Percentiles rank a stretch among this genome's conserved stretches.
Conservation (phyloP, 2,329 filamentous ascomycete species). For the Niveomyces coronatus region DNA sequence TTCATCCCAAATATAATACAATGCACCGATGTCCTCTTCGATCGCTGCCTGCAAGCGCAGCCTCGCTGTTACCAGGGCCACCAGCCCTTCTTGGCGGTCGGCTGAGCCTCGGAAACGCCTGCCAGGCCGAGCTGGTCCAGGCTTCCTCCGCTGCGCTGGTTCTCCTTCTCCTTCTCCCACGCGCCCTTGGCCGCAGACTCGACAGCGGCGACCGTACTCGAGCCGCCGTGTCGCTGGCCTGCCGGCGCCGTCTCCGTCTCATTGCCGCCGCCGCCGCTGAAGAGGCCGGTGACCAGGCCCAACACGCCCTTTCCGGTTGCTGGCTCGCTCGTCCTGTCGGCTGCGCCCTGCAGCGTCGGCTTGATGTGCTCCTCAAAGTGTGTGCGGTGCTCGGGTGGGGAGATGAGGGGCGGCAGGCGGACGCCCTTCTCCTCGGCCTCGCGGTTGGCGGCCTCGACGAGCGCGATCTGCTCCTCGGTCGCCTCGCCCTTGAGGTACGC, state of each 20-base stretch:
- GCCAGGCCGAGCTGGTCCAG: slow-evolving; percentile 39
- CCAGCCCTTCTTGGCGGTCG: slow-evolving; percentile 37
- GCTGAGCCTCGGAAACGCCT: slow-evolving; percentile 15
- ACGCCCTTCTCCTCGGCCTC: slow-evolving; percentile 34
- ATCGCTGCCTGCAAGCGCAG: too few species aligned
- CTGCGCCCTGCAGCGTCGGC: slow-evolving; percentile 19
- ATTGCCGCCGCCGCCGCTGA: slow-evolving; percentile 16
- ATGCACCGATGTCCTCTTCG: neutral
- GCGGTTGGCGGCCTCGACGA: slow-evolving; percentile 47
- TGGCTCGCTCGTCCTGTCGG: slow-evolving; percentile 13
- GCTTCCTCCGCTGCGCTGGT: slow-evolving; percentile 39
- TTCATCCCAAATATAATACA: slow-evolving; percentile 5
- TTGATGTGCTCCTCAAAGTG: slow-evolving; percentile 26
- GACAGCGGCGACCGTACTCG: slow-evolving; percentile 13
- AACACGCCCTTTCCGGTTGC: slow-evolving; percentile 26
- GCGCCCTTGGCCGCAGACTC: slow-evolving; percentile 31
- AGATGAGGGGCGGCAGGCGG: slow-evolving; percentile 41
- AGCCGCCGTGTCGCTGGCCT: too few species aligned
- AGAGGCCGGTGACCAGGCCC: slow-evolving; percentile 22
- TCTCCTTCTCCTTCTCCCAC: slow-evolving; percentile 39
- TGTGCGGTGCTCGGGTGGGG: slow-evolving; percentile 30
- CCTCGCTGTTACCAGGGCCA: slow-evolving; percentile 27
- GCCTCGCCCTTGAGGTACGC: slow-evolving; percentile 50
- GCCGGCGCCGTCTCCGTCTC: slow-evolving; percentile 14
- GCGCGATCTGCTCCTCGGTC: slow-evolving; percentile 42